Percentiles rank a stretch among this genome's conserved stretches.
Conservation (phyloP, 306 rosid species). For the Senna tora region DNA sequence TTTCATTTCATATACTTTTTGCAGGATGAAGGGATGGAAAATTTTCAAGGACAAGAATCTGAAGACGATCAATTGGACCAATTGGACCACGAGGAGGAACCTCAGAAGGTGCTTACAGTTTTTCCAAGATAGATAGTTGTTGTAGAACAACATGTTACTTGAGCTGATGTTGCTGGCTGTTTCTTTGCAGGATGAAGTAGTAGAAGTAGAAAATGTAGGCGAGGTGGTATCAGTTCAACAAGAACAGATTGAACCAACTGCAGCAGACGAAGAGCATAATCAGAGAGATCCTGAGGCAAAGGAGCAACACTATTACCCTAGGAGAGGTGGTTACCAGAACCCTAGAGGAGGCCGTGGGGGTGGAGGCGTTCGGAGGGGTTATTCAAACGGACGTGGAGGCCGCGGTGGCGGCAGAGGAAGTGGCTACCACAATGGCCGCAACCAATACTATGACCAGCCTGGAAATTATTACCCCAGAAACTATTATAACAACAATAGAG, state of each 20-base stretch:
- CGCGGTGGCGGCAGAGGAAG: constrained; percentile 70
- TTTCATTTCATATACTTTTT: constrained; percentile 13
- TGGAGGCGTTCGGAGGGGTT: constrained; percentile 84
- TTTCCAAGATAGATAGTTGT: constrained; percentile 9
- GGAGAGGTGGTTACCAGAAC: constrained; percentile 74
- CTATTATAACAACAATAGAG: constrained; percentile 66
- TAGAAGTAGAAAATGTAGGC: constrained; percentile 49
- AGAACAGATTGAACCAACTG: constrained; percentile 52
- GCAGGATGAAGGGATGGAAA: constrained; percentile 56
- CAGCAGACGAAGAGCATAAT: constrained; percentile 52
- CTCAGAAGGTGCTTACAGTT: constrained; percentile 47
- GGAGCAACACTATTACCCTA: constrained; percentile 63
- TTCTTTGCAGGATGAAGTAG: constrained; percentile 57
- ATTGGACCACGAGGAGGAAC: constrained; percentile 47
- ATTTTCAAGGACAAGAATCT: constrained; percentile 58
- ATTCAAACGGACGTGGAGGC: constrained; percentile 79
- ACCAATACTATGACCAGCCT: constrained; percentile 81
- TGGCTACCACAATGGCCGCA: constrained; percentile 75
- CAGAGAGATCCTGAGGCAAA: constrained; percentile 68
- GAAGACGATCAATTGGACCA: constrained; percentile 48
- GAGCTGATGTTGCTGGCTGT: constrained; percentile 17
- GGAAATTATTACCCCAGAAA: constrained; percentile 78
- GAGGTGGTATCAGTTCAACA: constrained; percentile 58
- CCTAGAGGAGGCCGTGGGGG: constrained; percentile 86
- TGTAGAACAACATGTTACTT: constrained; percentile 20